These are phyloP conservation scores for Inga laurina DNA, from an alignment of 306 rosid species.

Conservation along the genomic window DNA sequence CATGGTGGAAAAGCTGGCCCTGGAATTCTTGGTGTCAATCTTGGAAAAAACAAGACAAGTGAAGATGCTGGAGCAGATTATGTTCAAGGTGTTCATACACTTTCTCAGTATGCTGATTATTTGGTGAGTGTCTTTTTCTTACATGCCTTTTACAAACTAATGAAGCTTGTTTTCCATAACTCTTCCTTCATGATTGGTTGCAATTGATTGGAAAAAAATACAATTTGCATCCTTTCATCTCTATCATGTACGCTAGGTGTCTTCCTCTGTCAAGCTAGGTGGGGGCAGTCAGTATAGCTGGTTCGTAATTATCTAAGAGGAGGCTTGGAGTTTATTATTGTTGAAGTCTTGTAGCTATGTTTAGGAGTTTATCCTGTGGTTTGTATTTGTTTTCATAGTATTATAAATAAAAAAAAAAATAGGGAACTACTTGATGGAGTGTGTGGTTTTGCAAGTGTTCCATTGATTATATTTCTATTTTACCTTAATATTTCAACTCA, in stretches of 20 bases:
- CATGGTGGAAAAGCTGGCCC: constrained; percentile 98
- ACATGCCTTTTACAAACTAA: not conserved
- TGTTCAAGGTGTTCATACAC: constrained; percentile 96
- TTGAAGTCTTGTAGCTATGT: not conserved
- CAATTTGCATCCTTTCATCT: not conserved
- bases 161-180: constrained; percentile 4
- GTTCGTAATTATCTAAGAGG: not conserved
- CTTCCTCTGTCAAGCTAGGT: constrained; percentile 17
- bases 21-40: constrained; percentile 96
- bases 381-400: not conserved
- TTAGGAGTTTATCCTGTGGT: not conserved
- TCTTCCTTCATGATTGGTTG: constrained; percentile 7
- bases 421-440: not conserved
- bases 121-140: constrained; percentile 56
- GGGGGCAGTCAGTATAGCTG: constrained; percentile 1
- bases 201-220: constrained; percentile 7
- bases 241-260: not conserved
- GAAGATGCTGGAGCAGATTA: constrained; percentile 97
- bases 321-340: not conserved
- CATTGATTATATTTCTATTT: not conserved
- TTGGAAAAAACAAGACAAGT: constrained; percentile 94
- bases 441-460: not conserved
- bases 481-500: not conserved
- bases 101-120: constrained; percentile 97
- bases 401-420: no score